phyloP scores from a whole-genome alignment of 1,284 basidiomycete species.

The Tausonia pullulans region DNA sequence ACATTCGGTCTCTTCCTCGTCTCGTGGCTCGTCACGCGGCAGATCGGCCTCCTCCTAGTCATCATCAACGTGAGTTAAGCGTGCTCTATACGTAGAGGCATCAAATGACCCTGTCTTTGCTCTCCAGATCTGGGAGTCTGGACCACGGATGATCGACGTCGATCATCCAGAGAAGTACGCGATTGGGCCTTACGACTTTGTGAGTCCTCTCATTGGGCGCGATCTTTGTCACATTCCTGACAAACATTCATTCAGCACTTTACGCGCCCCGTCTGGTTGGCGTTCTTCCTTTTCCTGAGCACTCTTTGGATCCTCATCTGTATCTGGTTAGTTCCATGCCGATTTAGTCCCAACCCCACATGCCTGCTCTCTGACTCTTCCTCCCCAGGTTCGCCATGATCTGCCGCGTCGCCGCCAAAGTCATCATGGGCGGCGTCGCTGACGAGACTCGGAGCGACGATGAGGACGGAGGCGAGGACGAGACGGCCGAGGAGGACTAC shows the following conservation, averaged over 20 bases:
- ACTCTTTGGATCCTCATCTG: conserved; percentile 53
- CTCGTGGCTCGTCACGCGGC: conserved; percentile 80
- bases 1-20: conserved; percentile 72
- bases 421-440: conserved; percentile 63
- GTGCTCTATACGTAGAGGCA: too few relatives aligned
- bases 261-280: conserved; percentile 38
- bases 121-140: conserved; percentile 39
- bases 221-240: neutral
- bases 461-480: conserved; percentile 38
- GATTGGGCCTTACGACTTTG: conserved; percentile 12
- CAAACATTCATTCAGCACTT: conserved; percentile 36
- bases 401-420: conserved; percentile 64
- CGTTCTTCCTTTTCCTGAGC: conserved; percentile 49
- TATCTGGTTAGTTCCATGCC: conserved; percentile 45
- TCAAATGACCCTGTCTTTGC: too few relatives aligned
- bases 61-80: conserved; percentile 42
- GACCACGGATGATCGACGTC: conserved; percentile 37
- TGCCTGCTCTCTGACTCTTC: too few relatives aligned
- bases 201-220: conserved; percentile 39
- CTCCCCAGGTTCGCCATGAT: conserved; percentile 54
- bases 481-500: neutral
- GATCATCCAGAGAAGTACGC: neutral
- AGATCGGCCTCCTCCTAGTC: conserved; percentile 61
- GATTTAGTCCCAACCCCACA: too few relatives aligned
- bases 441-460: conserved; percentile 79